Evolutionary conservation across 164 flowering plant species (phyloP).

Genomic region (Kingdonia uniflora): DNA sequence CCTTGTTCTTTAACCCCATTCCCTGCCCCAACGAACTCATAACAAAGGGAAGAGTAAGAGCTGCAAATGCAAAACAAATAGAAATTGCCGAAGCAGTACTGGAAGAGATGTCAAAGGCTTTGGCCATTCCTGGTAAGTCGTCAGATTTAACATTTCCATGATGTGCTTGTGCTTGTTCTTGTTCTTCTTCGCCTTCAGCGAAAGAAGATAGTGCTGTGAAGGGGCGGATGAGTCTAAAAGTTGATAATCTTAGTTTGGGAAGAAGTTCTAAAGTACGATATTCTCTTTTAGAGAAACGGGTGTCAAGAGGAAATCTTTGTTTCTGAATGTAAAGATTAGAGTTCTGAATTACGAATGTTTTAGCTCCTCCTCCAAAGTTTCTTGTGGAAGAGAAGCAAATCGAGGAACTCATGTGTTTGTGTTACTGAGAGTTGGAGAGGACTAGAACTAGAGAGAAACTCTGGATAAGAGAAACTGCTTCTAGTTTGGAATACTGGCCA

Average conservation of each 20-base stretch:
- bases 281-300: slow-evolving; percentile 15
- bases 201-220: slow-evolving; percentile 53
- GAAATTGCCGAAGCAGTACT: slow-evolving; percentile 57
- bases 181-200: slow-evolving; percentile 43
- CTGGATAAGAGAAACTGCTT: slow-evolving; percentile 7
- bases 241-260: slow-evolving; percentile 19
- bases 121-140: slow-evolving; percentile 61
- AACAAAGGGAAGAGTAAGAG: slow-evolving; percentile 46
- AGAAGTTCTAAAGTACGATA: slow-evolving; percentile 9
- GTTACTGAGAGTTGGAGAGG: background rate
- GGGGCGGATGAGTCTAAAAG: slow-evolving; percentile 21
- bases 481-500: background rate
- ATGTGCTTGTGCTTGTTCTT: slow-evolving; percentile 7
- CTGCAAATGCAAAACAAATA: slow-evolving; percentile 58
- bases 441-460: background rate
- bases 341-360: slow-evolving; percentile 15
- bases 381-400: slow-evolving; percentile 36
- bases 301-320: slow-evolving; percentile 8
- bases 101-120: slow-evolving; percentile 70
- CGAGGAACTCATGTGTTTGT: slow-evolving; percentile 37
- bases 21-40: slow-evolving; percentile 54
- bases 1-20: slow-evolving; percentile 45
- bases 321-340: slow-evolving; percentile 19
- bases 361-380: slow-evolving; percentile 17
- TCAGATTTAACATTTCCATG: slow-evolving; percentile 10